Evolutionary conservation across 441 rosid genomes (phyloP).

Genomic region (Euphorbia celastroides): DNA sequence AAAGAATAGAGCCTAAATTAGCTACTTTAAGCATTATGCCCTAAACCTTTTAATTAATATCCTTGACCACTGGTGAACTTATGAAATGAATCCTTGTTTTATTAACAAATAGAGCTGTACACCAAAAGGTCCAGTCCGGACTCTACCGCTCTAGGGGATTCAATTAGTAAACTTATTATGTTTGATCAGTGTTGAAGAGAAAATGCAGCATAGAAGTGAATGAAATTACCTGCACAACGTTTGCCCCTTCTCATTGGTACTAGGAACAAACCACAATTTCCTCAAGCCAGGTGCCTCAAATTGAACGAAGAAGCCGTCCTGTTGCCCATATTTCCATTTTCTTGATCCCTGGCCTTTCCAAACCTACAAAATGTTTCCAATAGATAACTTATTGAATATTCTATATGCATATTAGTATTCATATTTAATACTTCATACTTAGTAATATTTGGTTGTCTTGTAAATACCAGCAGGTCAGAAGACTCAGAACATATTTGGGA

Average conservation of each 20-base stretch:
- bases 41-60: neutral
- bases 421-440: no score
- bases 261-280: slow-evolving; percentile 81
- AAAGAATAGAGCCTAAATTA: no score
- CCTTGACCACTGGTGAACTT: neutral
- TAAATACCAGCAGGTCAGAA: no score
- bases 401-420: neutral
- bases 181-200: neutral
- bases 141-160: neutral
- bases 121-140: no score
- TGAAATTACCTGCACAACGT: slow-evolving; percentile 65
- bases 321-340: slow-evolving; percentile 89
- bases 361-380: slow-evolving; percentile 43
- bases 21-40: neutral
- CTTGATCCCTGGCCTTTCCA: slow-evolving; percentile 99
- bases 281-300: slow-evolving; percentile 65
- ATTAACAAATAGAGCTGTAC: no score
- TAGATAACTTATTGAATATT: slow-evolving; percentile 4
- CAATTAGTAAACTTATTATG: neutral
- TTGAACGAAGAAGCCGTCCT: slow-evolving; percentile 91
- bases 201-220: neutral
- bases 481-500: no score
- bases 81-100: neutral
- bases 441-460: no score
- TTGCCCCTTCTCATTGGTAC: slow-evolving; percentile 72